Conservation (phyloP, 1,284 basidiomycete species). For the Sporisorium scitamineum region DNA sequence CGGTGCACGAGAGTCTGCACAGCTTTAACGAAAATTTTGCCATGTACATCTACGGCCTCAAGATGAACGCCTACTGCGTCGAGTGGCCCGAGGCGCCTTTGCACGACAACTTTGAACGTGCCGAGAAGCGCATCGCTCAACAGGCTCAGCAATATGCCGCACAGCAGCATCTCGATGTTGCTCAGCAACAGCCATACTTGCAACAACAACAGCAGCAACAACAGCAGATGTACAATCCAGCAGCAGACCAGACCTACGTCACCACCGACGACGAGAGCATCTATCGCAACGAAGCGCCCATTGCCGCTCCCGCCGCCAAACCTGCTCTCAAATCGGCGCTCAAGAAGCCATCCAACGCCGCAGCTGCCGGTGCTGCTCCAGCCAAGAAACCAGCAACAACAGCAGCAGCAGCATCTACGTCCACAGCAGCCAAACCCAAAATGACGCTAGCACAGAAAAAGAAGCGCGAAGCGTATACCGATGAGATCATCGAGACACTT, state of each 20-base stretch:
- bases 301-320: constrained; percentile 23
- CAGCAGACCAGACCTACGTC: constrained; percentile 63
- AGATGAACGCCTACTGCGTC: constrained; percentile 91
- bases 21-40: constrained; percentile 94
- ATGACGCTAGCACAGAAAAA: constrained; percentile 84
- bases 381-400: constrained; percentile 13
- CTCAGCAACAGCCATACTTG: constrained; percentile 10
- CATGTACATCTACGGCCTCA: constrained; percentile 88
- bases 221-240: constrained; percentile 27
- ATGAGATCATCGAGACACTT: constrained; percentile 78
- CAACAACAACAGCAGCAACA: constrained; percentile 19
- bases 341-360: constrained; percentile 32
- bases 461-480: constrained; percentile 69
- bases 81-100: constrained; percentile 81
- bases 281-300: constrained; percentile 34
- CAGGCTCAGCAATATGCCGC: constrained; percentile 50
- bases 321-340: constrained; percentile 45
- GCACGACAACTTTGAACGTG: constrained; percentile 60
- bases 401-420: constrained; percentile 6
- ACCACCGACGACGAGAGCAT: constrained; percentile 61
- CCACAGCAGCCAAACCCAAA: constrained; percentile 74
- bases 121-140: constrained; percentile 51
- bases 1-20: constrained; percentile 80
- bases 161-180: constrained; percentile 34
- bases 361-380: constrained; percentile 16